Conservation (phyloP, 495 filamentous ascomycete genomes). For the Monascus purpureus region DNA sequence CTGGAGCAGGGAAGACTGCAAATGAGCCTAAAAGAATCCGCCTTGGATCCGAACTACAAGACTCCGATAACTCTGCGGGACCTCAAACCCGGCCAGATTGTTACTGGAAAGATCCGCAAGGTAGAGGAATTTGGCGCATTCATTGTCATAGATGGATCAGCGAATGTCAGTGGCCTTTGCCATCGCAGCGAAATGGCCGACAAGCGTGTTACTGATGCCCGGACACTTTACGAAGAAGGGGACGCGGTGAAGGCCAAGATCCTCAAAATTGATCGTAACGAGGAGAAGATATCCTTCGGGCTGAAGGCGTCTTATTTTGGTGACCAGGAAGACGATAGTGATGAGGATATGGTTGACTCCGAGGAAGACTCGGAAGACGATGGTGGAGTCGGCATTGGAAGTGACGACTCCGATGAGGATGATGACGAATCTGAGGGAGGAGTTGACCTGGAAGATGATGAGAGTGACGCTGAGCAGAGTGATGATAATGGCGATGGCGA, state of each 20-base stretch:
- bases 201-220: slow-evolving; percentile 59
- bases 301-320: slow-evolving; percentile 87
- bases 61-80: slow-evolving; percentile 53
- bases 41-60: slow-evolving; percentile 66
- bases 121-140: slow-evolving; percentile 93
- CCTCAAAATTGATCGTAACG: slow-evolving; percentile 57
- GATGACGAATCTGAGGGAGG: slow-evolving; percentile 33
- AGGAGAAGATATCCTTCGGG: slow-evolving; percentile 70
- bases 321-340: slow-evolving; percentile 39
- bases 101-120: slow-evolving; percentile 83
- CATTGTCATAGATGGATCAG: slow-evolving; percentile 71
- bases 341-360: slow-evolving; percentile 23
- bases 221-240: slow-evolving; percentile 71
- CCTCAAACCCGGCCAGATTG: slow-evolving; percentile 58
- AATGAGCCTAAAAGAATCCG: slow-evolving; percentile 74
- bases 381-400: slow-evolving; percentile 28
- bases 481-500: slow-evolving; percentile 38
- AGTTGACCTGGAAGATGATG: slow-evolving; percentile 33
- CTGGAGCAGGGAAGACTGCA: slow-evolving; percentile 53
- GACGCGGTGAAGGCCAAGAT: slow-evolving; percentile 86
- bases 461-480: slow-evolving; percentile 12
- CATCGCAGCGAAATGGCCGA: slow-evolving; percentile 86
- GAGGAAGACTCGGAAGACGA: slow-evolving; percentile 29
- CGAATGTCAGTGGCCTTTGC: slow-evolving; percentile 81
- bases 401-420: slow-evolving; percentile 30